Evolutionary conservation across 2,329 filamentous ascomycete genomes (phyloP).

Genomic region (Akanthomyces muscarius): DNA sequence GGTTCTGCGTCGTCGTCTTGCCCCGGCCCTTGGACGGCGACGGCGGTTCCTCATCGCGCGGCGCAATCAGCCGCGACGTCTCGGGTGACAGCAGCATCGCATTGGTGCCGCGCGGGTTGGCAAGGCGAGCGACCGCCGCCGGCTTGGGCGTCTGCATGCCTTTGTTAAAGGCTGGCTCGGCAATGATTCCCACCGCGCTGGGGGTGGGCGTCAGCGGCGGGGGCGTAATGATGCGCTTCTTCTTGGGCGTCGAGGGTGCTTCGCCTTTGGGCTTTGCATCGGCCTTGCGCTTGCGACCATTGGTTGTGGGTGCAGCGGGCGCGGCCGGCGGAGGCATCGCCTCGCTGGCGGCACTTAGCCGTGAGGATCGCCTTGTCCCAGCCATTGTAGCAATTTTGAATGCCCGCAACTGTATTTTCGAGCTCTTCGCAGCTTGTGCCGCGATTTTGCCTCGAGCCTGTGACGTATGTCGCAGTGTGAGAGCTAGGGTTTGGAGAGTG

Average conservation of each 20-base stretch:
- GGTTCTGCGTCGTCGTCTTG: conserved; percentile 53
- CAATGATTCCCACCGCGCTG: conserved; percentile 39
- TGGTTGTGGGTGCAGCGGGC: conserved; percentile 18
- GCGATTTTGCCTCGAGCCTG: background rate
- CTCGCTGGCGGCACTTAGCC: conserved; percentile 34
- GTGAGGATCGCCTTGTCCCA: conserved; percentile 36
- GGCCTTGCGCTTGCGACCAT: conserved; percentile 34
- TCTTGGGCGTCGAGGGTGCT: conserved; percentile 30
- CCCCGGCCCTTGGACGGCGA: conserved; percentile 41
- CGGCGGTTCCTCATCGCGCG: conserved; percentile 40
- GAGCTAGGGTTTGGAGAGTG: background rate
- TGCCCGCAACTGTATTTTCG: background rate
- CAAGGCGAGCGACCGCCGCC: conserved; percentile 49
- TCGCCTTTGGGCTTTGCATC: conserved; percentile 2
- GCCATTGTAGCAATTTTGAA: conserved; percentile 26
- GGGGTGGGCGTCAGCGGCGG: conserved; percentile 46
- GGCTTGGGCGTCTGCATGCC: conserved; percentile 37
- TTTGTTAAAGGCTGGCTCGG: conserved; percentile 24
- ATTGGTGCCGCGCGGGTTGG: conserved; percentile 62
- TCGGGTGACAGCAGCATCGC: conserved; percentile 68
- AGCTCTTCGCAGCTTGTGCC: background rate
- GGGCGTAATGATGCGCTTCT: conserved; percentile 27
- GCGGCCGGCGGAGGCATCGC: conserved; percentile 23
- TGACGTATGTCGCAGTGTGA: conserved; percentile 2
- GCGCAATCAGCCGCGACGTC: conserved; percentile 58